Evolutionary conservation across 1,139 yeast species (phyloP), one percentile per base, ranked within the genome.

Genomic region (Sugiyamaella novakii): DNA sequence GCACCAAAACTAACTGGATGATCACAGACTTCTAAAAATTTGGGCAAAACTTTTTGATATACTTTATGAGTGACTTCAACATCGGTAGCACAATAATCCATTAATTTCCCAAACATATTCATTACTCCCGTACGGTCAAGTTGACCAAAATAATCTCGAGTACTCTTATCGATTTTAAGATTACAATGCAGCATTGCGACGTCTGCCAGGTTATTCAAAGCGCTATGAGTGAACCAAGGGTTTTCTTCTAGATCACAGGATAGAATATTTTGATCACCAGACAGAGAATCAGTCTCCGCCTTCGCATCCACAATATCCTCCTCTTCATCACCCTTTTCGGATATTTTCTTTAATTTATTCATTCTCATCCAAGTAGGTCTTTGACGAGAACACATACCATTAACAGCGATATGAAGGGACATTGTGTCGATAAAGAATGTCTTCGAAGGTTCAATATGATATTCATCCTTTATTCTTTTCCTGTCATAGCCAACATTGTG

Each of bases 1-100:
- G 96, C 97, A 1, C 95, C 92, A 71, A 92, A 86, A 19, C 95
- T 87, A 1, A 91, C 96, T 0, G 98, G 98, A 66, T 94, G 98
- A 0, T 98, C 96, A 28, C 91, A 81, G 46, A 81, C 78, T 25
- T 71, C 61, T 34, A 79, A 68, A 61, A 87, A 94, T 28, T 72
- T 70, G 0, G 96, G 96, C 42, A 84, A 78, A 0, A 89, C 77
- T 52, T 79, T 80, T 50, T 77, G 73, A 55, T 85, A 81, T 0
- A 92, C 91, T 53, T 72, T 70, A 61, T 76, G 85, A 0, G 98
- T 92, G 1, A 84, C 83, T 2, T 70, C 71, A 0, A 89, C 96
- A 69, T 94, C 99, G 11, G 70, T 71, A 1, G 96, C 89, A 75
- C 98, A 94, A 70, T 94, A 94, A 38, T 71, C 68, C 75, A 89